Evolutionary conservation across 2,329 filamentous ascomycete genomes (phyloP).

Genomic region (Neofusicoccum sp.): DNA sequence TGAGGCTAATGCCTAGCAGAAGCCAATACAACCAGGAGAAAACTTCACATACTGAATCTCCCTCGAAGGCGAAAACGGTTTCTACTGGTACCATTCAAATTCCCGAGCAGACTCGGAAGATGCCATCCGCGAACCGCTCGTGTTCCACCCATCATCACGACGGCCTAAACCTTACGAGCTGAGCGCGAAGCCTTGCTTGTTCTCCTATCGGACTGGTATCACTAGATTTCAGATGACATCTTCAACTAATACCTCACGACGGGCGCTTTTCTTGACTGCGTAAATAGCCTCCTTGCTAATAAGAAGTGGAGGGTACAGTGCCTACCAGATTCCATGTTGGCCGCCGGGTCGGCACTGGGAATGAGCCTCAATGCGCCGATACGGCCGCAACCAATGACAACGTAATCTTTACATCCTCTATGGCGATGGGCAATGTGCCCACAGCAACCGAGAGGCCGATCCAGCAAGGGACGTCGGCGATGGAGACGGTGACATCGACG

Average conservation of each 20-base stretch:
- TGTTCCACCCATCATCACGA: conserved; percentile 50
- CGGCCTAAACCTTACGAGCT: conserved; percentile 19
- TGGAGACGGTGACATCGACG: not conserved
- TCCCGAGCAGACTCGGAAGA: conserved; percentile 67
- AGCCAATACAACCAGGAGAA: conserved; percentile 60
- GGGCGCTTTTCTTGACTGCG: conserved; percentile 21
- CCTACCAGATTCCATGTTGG: not conserved
- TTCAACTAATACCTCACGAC: conserved; percentile 21
- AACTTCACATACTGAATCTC: conserved; percentile 70
- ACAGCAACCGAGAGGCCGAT: not conserved
- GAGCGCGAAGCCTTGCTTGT: conserved; percentile 20
- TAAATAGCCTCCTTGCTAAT: conserved; percentile 24
- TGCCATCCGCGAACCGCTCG: conserved; percentile 62
- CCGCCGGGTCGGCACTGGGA: not conserved
- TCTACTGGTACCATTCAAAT: conserved; percentile 78
- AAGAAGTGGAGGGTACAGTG: conserved; percentile 21
- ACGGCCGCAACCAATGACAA: not conserved
- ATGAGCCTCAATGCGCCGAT: too few relatives aligned
- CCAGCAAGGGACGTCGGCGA: not conserved
- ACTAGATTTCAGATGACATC: conserved; percentile 20
- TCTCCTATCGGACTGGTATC: conserved; percentile 22
- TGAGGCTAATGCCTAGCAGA: conserved; percentile 30
- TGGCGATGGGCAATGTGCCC: not conserved
- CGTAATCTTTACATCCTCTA: not conserved
- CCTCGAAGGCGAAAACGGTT: conserved; percentile 54